Base-by-base conservation (phyloP, 805 yeast species). In the Maudiozyma serrabonitensis region DNA sequence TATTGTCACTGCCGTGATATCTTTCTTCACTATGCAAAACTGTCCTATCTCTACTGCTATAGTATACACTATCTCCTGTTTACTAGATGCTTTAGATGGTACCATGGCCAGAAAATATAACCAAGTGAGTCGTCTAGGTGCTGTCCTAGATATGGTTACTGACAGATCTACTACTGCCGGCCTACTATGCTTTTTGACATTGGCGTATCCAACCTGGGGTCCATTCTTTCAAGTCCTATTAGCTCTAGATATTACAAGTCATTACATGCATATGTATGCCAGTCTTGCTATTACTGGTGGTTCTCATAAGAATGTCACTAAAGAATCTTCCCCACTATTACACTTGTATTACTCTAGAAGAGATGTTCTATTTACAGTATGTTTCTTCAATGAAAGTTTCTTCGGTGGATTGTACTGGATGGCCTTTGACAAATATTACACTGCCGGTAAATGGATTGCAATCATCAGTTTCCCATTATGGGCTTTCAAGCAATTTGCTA, bases 201-300 rank as follows among this genome's bases (percentile, higher is more conserved):
- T 86, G 37, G 72, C 85, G 44, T 91, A 87, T 62, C 97, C 97
- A 7, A 59, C 47, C n/a, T 61, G 55, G 50, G 57, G 61, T 39
- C 62, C 64, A 12, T 46, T 81, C 8, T 90, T 91, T 82, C 99
- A 93, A 70, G 58, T 87, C 25, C 74, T 93, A 57, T 81, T 90
- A 46, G 84, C 95, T 11, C 73, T 93, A 58, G 95, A 86, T 62
- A 75, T 93, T 59, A 89, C 97, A 2, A 85, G 95, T 47, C 99
- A 93, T 66, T 93, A 93, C 71, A 87, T 93, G 86, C 99, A 93
- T 71, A 93, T 93, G 99, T 90, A 90, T 67, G 96, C 98, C 41
- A 85, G 88, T 70, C 72, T 90, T 58, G 76, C 82, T 47, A 72
- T 81, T 38, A 98, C 98, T 18, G 81, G 85, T 3, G 65, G 77